A percentile compares a stretch with the other conserved stretches of the same genome.
phyloP scores from a whole-genome alignment of 2,329 filamentous ascomycete species.

The Apiospora saccharicola region DNA sequence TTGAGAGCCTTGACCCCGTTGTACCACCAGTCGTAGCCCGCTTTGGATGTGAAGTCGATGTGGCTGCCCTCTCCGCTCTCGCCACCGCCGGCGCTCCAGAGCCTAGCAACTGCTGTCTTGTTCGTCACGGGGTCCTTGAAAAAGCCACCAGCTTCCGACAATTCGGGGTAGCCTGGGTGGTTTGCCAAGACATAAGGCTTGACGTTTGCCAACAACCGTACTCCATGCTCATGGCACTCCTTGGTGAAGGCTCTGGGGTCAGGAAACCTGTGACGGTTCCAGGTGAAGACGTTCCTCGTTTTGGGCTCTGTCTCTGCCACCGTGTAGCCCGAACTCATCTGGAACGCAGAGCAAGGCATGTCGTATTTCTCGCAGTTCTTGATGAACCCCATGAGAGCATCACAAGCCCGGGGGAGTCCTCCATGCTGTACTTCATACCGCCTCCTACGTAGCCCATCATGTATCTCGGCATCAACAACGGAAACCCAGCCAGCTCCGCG shows the following conservation, averaged over 20 bases:
- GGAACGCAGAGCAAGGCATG: constrained; percentile 75
- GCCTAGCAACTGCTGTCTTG: constrained; percentile 62
- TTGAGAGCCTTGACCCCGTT: constrained; percentile 70
- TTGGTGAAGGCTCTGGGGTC: constrained; percentile 70
- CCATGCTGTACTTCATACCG: constrained; percentile 62
- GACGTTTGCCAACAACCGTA: constrained; percentile 74
- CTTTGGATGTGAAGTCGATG: constrained; percentile 74
- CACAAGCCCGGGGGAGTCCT: constrained; percentile 60
- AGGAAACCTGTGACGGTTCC: constrained; percentile 75
- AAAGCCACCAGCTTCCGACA: constrained; percentile 65
- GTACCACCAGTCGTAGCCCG: constrained; percentile 76
- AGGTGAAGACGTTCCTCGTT: constrained; percentile 74
- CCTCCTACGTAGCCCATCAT: constrained; percentile 77
- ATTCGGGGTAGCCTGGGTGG: constrained; percentile 70
- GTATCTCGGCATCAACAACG: constrained; percentile 73
- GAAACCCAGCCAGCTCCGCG: constrained; percentile 72
- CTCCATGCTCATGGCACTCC: constrained; percentile 68
- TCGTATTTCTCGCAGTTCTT: constrained; percentile 67
- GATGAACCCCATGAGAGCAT: constrained; percentile 68
- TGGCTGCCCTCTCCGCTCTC: constrained; percentile 75
- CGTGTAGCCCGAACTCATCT: constrained; percentile 77
- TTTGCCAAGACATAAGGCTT: constrained; percentile 75
- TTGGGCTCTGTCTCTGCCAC: constrained; percentile 72
- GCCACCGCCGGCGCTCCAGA: constrained; percentile 77
- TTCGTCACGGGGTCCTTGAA: constrained; percentile 66